Percentiles rank a stretch among this genome's conserved stretches.
Evolutionary conservation across 345 rosid genomes (phyloP).

Genomic region (Pseudoturritis turrita): DNA sequence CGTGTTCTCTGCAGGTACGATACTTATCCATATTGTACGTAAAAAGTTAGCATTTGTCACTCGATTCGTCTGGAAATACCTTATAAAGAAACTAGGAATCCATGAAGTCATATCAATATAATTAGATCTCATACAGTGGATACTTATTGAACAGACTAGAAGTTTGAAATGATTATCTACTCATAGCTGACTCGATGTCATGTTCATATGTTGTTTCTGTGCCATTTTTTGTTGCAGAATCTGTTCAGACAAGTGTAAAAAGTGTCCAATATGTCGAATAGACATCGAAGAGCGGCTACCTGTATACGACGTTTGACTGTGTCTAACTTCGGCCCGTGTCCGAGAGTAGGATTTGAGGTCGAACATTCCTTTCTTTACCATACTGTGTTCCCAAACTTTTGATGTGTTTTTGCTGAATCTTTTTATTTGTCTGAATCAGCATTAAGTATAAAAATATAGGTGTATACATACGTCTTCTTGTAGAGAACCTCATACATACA

Average conservation of each 20-base stretch:
- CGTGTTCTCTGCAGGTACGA: conserved; percentile 83
- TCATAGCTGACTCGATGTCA: neutral
- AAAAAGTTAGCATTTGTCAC: neutral
- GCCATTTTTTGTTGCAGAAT: conserved; percentile 41
- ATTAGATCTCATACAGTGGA: neutral
- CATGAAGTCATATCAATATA: neutral
- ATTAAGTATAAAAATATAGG: conserved; percentile 21
- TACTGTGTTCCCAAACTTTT: neutral
- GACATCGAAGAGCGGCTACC: conserved; percentile 68
- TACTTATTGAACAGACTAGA: neutral
- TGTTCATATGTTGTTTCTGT: neutral
- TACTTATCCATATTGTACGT: neutral
- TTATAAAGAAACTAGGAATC: neutral
- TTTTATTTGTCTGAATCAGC: conserved; percentile 30
- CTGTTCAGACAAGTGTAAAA: conserved; percentile 85
- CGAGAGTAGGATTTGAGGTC: conserved; percentile 23
- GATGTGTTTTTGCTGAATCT: conserved; percentile 32
- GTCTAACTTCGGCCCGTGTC: conserved; percentile 22
- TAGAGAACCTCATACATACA: conserved; percentile 11
- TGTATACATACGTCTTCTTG: neutral
- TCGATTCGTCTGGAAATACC: neutral
- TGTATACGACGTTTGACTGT: conserved; percentile 75
- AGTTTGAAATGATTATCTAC: neutral
- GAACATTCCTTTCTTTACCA: conserved; percentile 16
- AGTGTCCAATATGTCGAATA: conserved; percentile 86